Evolutionary conservation across 2,329 filamentous ascomycete species (phyloP).

Genomic region (Nakataea oryzae): DNA sequence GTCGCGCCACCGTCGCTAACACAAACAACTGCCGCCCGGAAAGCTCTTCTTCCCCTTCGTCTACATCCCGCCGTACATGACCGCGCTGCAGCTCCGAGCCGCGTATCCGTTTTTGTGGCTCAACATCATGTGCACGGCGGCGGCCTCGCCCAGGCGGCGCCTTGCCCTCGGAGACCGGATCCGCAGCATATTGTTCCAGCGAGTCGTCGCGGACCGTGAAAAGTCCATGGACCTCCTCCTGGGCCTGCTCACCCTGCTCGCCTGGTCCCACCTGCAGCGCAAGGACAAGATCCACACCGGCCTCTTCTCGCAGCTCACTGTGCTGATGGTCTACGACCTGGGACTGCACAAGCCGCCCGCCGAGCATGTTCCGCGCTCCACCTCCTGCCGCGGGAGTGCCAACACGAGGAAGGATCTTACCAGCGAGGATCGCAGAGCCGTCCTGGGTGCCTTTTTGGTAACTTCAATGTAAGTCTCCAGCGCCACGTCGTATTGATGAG

Average conservation of each 20-base stretch:
- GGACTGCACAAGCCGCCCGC: slow-evolving; percentile 25
- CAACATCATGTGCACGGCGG: slow-evolving; percentile 25
- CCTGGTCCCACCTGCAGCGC: slow-evolving; percentile 16
- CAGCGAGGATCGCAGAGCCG: slow-evolving; percentile 11
- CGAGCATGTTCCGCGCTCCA: slow-evolving; percentile 4
- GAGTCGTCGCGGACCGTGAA: slow-evolving; percentile 32
- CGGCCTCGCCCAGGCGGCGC: slow-evolving; percentile 27
- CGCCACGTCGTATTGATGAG: too few species aligned
- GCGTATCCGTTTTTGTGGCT: slow-evolving; percentile 30
- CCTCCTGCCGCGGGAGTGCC: too few species aligned
- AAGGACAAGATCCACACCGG: slow-evolving; percentile 27
- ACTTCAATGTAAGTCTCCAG: slow-evolving; percentile 22
- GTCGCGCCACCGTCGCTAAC: background rate
- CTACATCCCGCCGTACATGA: slow-evolving; percentile 24
- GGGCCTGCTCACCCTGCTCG: slow-evolving; percentile 27
- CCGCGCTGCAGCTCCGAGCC: slow-evolving; percentile 24
- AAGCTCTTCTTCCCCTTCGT: slow-evolving; percentile 31
- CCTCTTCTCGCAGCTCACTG: slow-evolving; percentile 26
- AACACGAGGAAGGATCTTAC: slow-evolving; percentile 6
- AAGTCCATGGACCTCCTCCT: slow-evolving; percentile 35
- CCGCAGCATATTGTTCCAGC: slow-evolving; percentile 28
- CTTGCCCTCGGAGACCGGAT: slow-evolving; percentile 23
- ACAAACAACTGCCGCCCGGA: too few species aligned
- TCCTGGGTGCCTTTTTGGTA: slow-evolving; percentile 13
- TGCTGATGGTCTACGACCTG: slow-evolving; percentile 29